A percentile compares a stretch with the other conserved stretches of the same genome.
These are phyloP conservation scores for Astathelohania contejeani DNA, from an alignment of 371 early-diverging fungal species.

Conservation along the genomic window DNA sequence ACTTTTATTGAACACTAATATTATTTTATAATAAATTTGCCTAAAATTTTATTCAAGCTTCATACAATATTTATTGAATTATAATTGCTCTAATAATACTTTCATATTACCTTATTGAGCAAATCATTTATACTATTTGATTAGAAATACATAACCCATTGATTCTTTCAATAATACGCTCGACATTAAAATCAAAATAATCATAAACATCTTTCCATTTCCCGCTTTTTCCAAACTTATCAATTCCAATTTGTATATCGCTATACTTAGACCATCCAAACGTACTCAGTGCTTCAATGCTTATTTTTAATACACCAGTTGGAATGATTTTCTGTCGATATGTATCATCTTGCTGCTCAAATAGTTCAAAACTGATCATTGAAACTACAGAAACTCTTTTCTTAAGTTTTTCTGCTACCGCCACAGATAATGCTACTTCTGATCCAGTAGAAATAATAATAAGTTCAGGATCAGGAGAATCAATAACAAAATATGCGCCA, in stretches of 20 bases:
- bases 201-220: background rate
- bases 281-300: slow-evolving; percentile 77
- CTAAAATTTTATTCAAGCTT: too few species aligned
- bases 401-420: slow-evolving; percentile 60
- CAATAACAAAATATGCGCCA: slow-evolving; percentile 50
- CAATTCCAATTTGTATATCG: slow-evolving; percentile 74
- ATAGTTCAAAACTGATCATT: slow-evolving; percentile 77
- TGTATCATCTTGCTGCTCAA: slow-evolving; percentile 67
- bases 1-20: too few species aligned
- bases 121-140: too few species aligned
- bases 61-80: too few species aligned
- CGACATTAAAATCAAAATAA: background rate
- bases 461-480: slow-evolving; percentile 60
- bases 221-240: slow-evolving; percentile 76
- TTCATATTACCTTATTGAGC: too few species aligned
- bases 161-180: background rate
- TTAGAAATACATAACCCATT: too few species aligned
- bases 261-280: slow-evolving; percentile 83
- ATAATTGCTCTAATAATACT: too few species aligned
- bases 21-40: too few species aligned
- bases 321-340: slow-evolving; percentile 69
- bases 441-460: slow-evolving; percentile 78
- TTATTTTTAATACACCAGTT: slow-evolving; percentile 61
- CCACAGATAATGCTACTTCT: slow-evolving; percentile 71
- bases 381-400: slow-evolving; percentile 70